Evolutionary conservation across 805 yeast species (phyloP).

Genomic region (Diddensiella santjacobensis): DNA sequence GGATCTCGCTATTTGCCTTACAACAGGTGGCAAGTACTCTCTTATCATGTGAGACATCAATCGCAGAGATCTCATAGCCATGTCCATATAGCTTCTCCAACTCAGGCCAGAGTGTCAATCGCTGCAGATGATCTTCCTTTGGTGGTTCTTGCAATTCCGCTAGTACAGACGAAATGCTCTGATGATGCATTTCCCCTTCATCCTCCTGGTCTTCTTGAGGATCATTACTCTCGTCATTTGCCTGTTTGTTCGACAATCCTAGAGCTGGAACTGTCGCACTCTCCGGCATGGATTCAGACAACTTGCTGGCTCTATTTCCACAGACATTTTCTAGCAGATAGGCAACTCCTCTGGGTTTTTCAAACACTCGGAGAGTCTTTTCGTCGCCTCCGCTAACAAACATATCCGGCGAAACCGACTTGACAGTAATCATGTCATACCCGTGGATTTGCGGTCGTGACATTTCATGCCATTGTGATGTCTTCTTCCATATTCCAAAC

Average conservation of each 20-base stretch:
- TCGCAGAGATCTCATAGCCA: slow-evolving; percentile 86
- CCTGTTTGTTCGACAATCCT: slow-evolving; percentile 89
- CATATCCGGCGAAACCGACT: slow-evolving; percentile 52
- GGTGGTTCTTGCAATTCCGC: slow-evolving; percentile 58
- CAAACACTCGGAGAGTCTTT: slow-evolving; percentile 83
- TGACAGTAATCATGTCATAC: slow-evolving; percentile 85
- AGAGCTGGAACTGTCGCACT: slow-evolving; percentile 89
- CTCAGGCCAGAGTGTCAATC: slow-evolving; percentile 94
- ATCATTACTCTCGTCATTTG: slow-evolving; percentile 40
- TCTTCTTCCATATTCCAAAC: slow-evolving; percentile 57
- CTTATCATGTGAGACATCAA: slow-evolving; percentile 65
- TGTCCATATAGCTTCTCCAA: slow-evolving; percentile 93
- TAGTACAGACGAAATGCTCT: slow-evolving; percentile 21
- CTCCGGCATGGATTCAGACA: slow-evolving; percentile 54
- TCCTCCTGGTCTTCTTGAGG: slow-evolving; percentile 42
- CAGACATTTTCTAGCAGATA: slow-evolving; percentile 49
- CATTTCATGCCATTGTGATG: slow-evolving; percentile 73
- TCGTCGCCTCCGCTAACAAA: slow-evolving; percentile 97
- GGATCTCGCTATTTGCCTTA: slow-evolving; percentile 75
- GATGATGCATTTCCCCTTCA: slow-evolving; percentile 26
- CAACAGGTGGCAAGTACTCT: slow-evolving; percentile 82
- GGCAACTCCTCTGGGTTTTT: slow-evolving; percentile 78
- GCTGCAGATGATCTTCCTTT: slow-evolving; percentile 82
- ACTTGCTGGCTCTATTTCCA: slow-evolving; percentile 14
- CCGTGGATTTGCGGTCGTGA: slow-evolving; percentile 98